phyloP scores from a whole-genome alignment of 169 alveolate genomes.

The Eimeria sp. region DNA sequence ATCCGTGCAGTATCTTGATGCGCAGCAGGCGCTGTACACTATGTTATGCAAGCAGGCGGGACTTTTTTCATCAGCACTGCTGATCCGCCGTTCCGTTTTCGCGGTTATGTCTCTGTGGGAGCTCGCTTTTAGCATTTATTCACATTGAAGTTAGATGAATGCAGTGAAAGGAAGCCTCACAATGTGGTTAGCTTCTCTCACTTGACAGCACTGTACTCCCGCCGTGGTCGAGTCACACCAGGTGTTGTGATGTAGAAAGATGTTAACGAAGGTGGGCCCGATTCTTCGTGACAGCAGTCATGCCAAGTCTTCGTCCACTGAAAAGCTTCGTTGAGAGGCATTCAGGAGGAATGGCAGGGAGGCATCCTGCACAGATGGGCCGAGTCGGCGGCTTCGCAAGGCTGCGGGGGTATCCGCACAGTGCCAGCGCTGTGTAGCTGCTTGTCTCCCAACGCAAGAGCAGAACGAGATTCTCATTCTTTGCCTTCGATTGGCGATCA shows the following conservation, averaged over 20 bases:
- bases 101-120: neutral
- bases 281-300: neutral
- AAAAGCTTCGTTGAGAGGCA: neutral
- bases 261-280: neutral
- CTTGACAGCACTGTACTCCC: neutral
- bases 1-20: neutral
- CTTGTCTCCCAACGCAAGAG: neutral
- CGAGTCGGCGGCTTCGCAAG: neutral
- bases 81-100: neutral
- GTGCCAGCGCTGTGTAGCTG: neutral
- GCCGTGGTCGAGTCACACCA: neutral
- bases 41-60: neutral
- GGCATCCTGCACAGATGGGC: neutral
- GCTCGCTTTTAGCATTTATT: neutral
- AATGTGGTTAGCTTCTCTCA: neutral
- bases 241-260: neutral
- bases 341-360: conserved; percentile 6
- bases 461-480: neutral
- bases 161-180: neutral
- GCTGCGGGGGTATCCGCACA: neutral
- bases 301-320: neutral
- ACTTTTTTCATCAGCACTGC: neutral
- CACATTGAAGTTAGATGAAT: conserved; percentile 32
- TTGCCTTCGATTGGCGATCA: neutral
- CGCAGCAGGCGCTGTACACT: neutral